phyloP scores from a whole-genome alignment of 1,284 basidiomycete species.

The Boletus semigastroideus region DNA sequence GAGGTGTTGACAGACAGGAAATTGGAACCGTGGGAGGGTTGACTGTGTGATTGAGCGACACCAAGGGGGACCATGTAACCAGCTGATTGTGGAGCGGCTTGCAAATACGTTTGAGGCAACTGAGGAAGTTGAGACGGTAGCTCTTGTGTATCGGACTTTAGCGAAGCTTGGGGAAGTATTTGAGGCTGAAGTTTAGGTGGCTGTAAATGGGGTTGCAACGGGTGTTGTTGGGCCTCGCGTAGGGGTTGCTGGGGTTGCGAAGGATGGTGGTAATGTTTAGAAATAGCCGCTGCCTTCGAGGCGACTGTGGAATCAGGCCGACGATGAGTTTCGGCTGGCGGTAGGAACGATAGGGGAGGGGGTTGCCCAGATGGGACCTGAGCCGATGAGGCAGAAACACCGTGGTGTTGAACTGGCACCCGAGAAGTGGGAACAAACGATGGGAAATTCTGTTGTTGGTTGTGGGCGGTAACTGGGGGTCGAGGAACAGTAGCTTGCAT shows the following conservation, averaged over 20 bases:
- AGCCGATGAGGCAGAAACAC: not conserved
- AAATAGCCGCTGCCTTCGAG: not conserved
- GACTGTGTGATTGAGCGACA: constrained; percentile 7
- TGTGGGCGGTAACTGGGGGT: not conserved
- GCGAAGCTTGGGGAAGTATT: not conserved
- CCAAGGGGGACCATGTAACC: not conserved
- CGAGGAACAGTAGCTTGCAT: constrained; percentile 3
- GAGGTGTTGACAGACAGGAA: not conserved
- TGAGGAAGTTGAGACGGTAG: constrained; percentile 4
- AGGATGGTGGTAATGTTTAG: constrained; percentile 3
- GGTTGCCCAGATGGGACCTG: not conserved
- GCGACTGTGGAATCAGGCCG: not conserved
- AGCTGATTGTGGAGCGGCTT: not conserved
- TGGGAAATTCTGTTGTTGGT: constrained; percentile 2
- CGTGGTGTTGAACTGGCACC: constrained; percentile 6
- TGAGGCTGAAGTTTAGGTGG: not conserved
- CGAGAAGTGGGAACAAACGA: constrained; percentile 2
- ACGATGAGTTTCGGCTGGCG: not conserved
- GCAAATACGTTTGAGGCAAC: not conserved
- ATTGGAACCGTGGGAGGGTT: constrained; percentile 5
- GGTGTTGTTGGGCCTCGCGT: constrained; percentile 1
- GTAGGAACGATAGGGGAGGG: not conserved
- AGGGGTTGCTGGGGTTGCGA: constrained; percentile 3
- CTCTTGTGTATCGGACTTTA: constrained; percentile 2
- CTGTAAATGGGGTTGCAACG: not conserved